These are phyloP conservation scores for Debaryomycetaceae sp. DNA, from an alignment of 1,139 yeast species.

Conservation along the genomic window DNA sequence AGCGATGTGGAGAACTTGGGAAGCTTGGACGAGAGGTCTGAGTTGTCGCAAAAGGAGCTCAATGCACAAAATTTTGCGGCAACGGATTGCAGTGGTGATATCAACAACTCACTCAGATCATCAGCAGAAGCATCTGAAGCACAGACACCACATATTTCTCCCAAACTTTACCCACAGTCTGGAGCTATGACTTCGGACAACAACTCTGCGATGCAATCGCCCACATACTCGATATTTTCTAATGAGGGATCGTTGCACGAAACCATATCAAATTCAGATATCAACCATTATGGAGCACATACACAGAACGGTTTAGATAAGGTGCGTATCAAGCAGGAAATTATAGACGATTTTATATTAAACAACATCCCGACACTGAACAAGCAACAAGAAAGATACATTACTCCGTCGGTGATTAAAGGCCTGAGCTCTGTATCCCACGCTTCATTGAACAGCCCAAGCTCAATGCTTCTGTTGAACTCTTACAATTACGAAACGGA, in stretches of 20 bases:
- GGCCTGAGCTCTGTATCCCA: conserved; percentile 6
- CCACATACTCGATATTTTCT: conserved; percentile 29
- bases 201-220: conserved; percentile 26
- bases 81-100: neutral
- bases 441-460: conserved; percentile 32
- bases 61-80: neutral
- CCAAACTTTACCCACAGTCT: conserved; percentile 1
- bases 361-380: conserved; percentile 34
- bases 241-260: conserved; percentile 21
- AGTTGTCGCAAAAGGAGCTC: neutral
- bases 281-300: conserved; percentile 4
- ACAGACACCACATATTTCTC: conserved; percentile 1
- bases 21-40: neutral
- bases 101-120: neutral
- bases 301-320: conserved; percentile 16
- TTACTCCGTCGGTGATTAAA: conserved; percentile 17
- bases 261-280: conserved; percentile 9
- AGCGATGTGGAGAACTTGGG: neutral
- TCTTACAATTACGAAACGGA: conserved; percentile 24
- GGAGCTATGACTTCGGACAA: conserved; percentile 5
- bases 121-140: neutral
- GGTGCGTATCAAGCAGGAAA: conserved; percentile 37
- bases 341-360: conserved; percentile 37
- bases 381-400: conserved; percentile 11
- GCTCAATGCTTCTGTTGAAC: conserved; percentile 31